Base-by-base conservation (phyloP, 169 alveolate genomes). In the Cardiosporidium cionae region DNA sequence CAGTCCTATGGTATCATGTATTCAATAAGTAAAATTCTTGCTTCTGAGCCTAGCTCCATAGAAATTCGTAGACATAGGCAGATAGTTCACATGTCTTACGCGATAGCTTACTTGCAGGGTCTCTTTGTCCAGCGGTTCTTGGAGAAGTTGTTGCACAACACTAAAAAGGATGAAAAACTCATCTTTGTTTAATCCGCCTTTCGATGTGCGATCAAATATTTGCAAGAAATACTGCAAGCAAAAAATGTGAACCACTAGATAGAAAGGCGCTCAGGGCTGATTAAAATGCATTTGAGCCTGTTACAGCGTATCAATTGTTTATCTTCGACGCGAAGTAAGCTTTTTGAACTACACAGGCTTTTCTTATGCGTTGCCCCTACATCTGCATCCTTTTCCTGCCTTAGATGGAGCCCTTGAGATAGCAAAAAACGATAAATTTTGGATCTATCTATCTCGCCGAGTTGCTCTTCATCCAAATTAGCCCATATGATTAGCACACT, bases 111-210 rank as follows among this genome's bases (percentile, higher is more conserved):
- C 87, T 63, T 78, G 81, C 35, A 82, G 76, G 0, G 87, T 84
- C 62, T 82, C 81, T 32, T 72, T 77, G 33, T 82, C 87, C 31
- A 82, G 74, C 25, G 81, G 87, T 62, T 82, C 87, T 25, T 77
- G 77, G 44, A 82, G 81, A 32, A 83, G 72, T 67, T 83, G 88
- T 72, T 83, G 76, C 25, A 83, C 84, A 29, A 83, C 80, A 29
- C 75, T 70, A 31, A 75, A 73, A 76, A 83, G 76, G 27, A 79
- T 83, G 53, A 74, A 83, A 69, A 83, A 83, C 52, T 83, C 88
- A 54, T 83, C 88, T 33, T 78, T 83, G 69, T 83, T 79, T 68
- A 84, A 66, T 4, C 89, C 88, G 28, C 79, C 82, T 67, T 74
- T 78, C 29, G 70, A 66, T 37, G 65, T 72, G 52, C 86, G 73